phyloP scores from a whole-genome alignment of 2,329 filamentous ascomycete species.

The Nectriaceae sp. region DNA sequence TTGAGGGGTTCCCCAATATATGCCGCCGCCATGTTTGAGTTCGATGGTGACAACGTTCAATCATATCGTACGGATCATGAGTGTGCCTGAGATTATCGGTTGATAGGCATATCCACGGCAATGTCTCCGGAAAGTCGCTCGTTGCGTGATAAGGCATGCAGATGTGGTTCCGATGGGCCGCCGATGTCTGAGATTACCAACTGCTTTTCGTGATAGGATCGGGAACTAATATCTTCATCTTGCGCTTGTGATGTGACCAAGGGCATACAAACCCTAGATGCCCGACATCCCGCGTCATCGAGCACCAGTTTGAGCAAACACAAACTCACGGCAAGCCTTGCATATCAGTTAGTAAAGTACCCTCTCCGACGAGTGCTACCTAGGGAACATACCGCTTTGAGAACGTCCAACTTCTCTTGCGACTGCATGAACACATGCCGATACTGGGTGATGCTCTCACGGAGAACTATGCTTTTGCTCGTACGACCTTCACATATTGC shows the following conservation, averaged over 20 bases:
- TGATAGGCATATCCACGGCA: constrained; percentile 22
- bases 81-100: constrained; percentile 24
- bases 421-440: constrained; percentile 83
- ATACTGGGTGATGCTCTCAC: constrained; percentile 85
- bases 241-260: constrained; percentile 27
- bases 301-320: constrained; percentile 20
- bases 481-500: constrained; percentile 89
- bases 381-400: constrained; percentile 57
- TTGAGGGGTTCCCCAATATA: constrained; percentile 23
- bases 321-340: constrained; percentile 43
- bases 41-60: constrained; percentile 23
- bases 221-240: constrained; percentile 6
- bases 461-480: constrained; percentile 72
- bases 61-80: constrained; percentile 27
- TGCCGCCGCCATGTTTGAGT: constrained; percentile 28
- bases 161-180: constrained; percentile 12
- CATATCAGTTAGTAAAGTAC: constrained; percentile 17
- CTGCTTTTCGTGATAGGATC: no score
- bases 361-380: constrained; percentile 2
- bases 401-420: constrained; percentile 69
- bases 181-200: constrained; percentile 2
- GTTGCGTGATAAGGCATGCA: constrained; percentile 19
- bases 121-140: constrained; percentile 17
- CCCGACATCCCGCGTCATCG: constrained; percentile 6
- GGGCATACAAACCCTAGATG: constrained; percentile 27